These are phyloP conservation scores for Pseudoperonospora humuli DNA, from an alignment of 352 stramenopile genomes.

Conservation along the genomic window DNA sequence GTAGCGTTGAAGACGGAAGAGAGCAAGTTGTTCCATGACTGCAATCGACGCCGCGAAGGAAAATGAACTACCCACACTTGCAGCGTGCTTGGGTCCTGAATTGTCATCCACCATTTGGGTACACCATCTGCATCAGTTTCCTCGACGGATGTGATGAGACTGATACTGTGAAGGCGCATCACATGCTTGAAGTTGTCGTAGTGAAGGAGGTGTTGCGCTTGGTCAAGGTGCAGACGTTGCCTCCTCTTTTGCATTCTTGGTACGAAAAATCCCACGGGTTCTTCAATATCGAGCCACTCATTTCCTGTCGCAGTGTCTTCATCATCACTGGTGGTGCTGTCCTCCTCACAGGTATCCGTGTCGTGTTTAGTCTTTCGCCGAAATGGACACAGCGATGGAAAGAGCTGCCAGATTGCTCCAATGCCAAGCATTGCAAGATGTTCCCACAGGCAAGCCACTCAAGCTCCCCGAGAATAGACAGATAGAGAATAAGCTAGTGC, in stretches of 20 bases:
- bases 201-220: constrained; percentile 56
- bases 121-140: constrained; percentile 23
- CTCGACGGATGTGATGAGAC: too few relatives aligned
- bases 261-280: constrained; percentile 42
- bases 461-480: constrained; percentile 10
- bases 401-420: constrained; percentile 4
- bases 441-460: background rate
- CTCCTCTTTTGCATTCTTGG: constrained; percentile 31
- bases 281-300: constrained; percentile 71
- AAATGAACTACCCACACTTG: too few relatives aligned
- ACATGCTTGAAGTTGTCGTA: constrained; percentile 45
- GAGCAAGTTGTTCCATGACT: too few relatives aligned
- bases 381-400: constrained; percentile 1
- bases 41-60: too few relatives aligned
- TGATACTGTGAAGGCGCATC: too few relatives aligned
- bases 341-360: constrained; percentile 12
- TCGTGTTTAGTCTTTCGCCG: constrained; percentile 11
- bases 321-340: constrained; percentile 15
- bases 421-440: constrained; percentile 5
- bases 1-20: too few relatives aligned
- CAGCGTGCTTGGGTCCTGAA: constrained; percentile 42
- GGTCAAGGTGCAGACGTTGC: constrained; percentile 49
- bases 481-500: too few relatives aligned
- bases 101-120: constrained; percentile 55
- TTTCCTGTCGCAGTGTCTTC: constrained; percentile 9